phyloP scores from a whole-genome alignment of 1,139 yeast species.

The Hemisphaericaspora subhashii region DNA sequence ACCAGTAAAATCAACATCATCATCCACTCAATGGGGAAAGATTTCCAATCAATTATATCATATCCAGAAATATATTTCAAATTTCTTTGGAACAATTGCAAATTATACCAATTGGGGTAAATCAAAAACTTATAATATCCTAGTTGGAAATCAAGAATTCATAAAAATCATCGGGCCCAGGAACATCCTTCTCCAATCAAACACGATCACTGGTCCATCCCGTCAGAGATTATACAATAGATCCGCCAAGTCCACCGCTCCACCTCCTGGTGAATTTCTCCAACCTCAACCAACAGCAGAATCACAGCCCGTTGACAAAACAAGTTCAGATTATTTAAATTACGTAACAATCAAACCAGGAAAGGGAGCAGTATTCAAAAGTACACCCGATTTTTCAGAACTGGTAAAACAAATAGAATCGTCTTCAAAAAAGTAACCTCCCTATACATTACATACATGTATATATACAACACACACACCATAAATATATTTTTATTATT shows the following conservation, averaged over 20 bases:
- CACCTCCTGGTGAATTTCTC: too few relatives aligned
- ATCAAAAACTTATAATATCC: constrained; percentile 17
- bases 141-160: constrained; percentile 39
- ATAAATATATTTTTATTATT: background rate
- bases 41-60: constrained; percentile 2
- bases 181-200: constrained; percentile 49
- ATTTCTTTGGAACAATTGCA: background rate
- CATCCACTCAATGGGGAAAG: background rate
- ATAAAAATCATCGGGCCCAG: constrained; percentile 58
- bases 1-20: constrained; percentile 2
- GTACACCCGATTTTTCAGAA: constrained; percentile 42
- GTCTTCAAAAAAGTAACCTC: constrained; percentile 1
- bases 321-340: constrained; percentile 44
- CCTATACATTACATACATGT: too few relatives aligned
- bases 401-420: constrained; percentile 33
- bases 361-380: constrained; percentile 38
- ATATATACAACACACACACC: background rate
- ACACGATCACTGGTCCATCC: constrained; percentile 9
- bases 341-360: constrained; percentile 45
- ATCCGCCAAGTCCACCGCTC: constrained; percentile 4
- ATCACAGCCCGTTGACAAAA: constrained; percentile 7
- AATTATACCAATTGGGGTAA: constrained; percentile 4
- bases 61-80: background rate
- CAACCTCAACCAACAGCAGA: background rate
- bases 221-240: constrained; percentile 4